Conservation (phyloP, 805 yeast genomes). For the Clavispora fructus region DNA sequence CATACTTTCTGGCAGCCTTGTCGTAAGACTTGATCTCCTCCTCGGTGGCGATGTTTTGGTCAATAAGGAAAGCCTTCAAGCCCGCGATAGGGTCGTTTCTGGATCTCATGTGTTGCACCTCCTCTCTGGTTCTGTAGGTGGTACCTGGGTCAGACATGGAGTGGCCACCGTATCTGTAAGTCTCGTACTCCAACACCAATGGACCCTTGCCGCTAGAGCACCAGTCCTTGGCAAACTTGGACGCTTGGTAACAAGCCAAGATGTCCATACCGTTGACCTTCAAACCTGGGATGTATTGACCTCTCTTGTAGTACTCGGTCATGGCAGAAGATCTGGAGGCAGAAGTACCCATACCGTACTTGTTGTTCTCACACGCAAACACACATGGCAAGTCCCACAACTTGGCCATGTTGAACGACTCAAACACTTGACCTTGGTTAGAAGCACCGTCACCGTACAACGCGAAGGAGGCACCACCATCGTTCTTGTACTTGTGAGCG, state of each 20-base stretch:
- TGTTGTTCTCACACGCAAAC: conserved; percentile 97
- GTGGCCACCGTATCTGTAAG: conserved; percentile 99
- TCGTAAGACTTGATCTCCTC: conserved; percentile 92
- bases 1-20: conserved; percentile 93
- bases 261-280: conserved; percentile 99
- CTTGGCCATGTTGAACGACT: conserved; percentile 98
- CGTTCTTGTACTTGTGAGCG: conserved; percentile 91
- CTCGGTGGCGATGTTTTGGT: conserved; percentile 82
- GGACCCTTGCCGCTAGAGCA: conserved; percentile 92
- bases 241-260: conserved; percentile 90
- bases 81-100: conserved; percentile 98
- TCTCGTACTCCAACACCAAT: conserved; percentile 91
- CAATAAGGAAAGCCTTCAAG: conserved; percentile 79
- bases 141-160: conserved; percentile 99
- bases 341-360: conserved; percentile 99
- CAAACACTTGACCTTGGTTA: conserved; percentile 98
- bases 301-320: conserved; percentile 97
- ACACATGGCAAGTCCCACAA: conserved; percentile 94
- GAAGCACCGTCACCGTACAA: conserved; percentile 99
- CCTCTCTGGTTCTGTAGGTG: conserved; percentile 99
- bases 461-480: conserved; percentile 73
- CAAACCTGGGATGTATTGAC: conserved; percentile 98
- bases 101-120: conserved; percentile 98
- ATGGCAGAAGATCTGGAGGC: conserved; percentile 95
- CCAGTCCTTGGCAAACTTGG: conserved; percentile 97